Evolutionary conservation across 306 rosid genomes (phyloP), one percentile per base, ranked within the genome.

Genomic region (Prunus campanulata): DNA sequence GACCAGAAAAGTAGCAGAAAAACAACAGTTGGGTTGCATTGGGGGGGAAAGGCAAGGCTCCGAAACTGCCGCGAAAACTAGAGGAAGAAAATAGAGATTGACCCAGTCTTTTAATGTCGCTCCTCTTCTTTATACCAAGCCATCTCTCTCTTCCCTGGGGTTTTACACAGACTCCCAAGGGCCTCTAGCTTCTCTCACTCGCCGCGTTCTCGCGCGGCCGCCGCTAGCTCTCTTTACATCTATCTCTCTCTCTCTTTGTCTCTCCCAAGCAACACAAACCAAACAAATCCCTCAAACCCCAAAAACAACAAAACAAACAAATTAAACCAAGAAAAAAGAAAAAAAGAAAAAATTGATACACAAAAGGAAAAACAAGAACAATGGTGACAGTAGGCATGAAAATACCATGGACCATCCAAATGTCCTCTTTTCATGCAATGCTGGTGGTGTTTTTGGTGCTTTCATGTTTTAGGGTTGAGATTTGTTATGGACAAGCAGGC

Each of bases 51-150:
- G 12, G 24, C 16, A 29, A 29, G 48, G 63, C 11, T 59, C 85
- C 92, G 78, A 76, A 83, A 39, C 77, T 15, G 24, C 2, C 82
- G 96, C 74, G 68, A 56, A 87, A 90, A 90, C 86, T 74, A 83
- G 83, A 47, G 95, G 90, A 83, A 79, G 81, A 82, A 35, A 79
- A 67, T 74, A 50, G 13, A 52, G 72, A 70, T 65, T 79, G 84
- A 85, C 90, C 71, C 49, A 68, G 76, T 82, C 85, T 69, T 42
- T 82, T 84, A 71, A 19, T 56, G 66, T 71, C 85, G 68, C 80
- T 70, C 72, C 71, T 49, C 62, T 63, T 64, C 73, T 80, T 81
- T 70, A 86, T 82, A 56, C 72, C 71, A 13, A 71, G 35, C 49
- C 77, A 55, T 66, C 75, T 72, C 66, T 70, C 73, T 67, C 65